Evolutionary conservation across 2,329 filamentous ascomycete species (phyloP).

Genomic region (Fusarium stilboides): DNA sequence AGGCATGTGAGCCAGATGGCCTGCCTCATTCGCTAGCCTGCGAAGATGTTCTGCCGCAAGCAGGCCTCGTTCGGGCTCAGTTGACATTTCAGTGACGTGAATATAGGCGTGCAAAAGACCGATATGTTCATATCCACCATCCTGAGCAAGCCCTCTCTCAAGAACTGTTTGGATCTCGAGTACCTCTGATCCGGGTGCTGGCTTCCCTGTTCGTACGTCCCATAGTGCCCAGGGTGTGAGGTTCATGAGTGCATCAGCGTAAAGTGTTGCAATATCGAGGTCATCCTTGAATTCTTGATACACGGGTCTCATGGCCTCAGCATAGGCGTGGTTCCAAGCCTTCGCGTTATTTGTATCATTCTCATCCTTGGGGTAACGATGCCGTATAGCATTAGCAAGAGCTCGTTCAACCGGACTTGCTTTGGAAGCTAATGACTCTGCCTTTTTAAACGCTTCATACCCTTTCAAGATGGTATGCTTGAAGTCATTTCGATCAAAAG

Average conservation of each 20-base stretch:
- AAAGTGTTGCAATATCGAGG: slow-evolving; percentile 51
- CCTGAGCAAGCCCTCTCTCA: slow-evolving; percentile 64
- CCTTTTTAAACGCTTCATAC: slow-evolving; percentile 32
- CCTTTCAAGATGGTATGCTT: slow-evolving; percentile 38
- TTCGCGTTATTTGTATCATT: slow-evolving; percentile 59
- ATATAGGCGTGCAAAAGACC: slow-evolving; percentile 83
- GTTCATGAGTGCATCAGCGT: slow-evolving; percentile 60
- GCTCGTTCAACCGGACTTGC: slow-evolving; percentile 66
- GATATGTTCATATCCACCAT: slow-evolving; percentile 68
- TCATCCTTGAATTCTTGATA: slow-evolving; percentile 56
- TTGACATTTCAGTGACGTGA: slow-evolving; percentile 84
- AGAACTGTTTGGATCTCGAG: slow-evolving; percentile 55
- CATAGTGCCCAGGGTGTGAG: slow-evolving; percentile 61
- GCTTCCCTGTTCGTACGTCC: slow-evolving; percentile 55
- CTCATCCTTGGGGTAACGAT: slow-evolving; percentile 70
- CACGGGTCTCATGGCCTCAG: slow-evolving; percentile 54
- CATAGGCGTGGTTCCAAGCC: slow-evolving; percentile 52
- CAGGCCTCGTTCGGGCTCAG: slow-evolving; percentile 71
- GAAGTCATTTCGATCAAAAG: slow-evolving; percentile 46
- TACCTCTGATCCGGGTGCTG: slow-evolving; percentile 52
- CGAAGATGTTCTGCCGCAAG: slow-evolving; percentile 73
- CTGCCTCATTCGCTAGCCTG: slow-evolving; percentile 75
- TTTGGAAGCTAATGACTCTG: slow-evolving; percentile 24
- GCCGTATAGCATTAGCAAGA: slow-evolving; percentile 73
- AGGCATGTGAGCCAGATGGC: slow-evolving; percentile 81